These are phyloP conservation scores for Nigrospora oryzae DNA, from an alignment of 2,329 filamentous ascomycete genomes.

Conservation along the genomic window DNA sequence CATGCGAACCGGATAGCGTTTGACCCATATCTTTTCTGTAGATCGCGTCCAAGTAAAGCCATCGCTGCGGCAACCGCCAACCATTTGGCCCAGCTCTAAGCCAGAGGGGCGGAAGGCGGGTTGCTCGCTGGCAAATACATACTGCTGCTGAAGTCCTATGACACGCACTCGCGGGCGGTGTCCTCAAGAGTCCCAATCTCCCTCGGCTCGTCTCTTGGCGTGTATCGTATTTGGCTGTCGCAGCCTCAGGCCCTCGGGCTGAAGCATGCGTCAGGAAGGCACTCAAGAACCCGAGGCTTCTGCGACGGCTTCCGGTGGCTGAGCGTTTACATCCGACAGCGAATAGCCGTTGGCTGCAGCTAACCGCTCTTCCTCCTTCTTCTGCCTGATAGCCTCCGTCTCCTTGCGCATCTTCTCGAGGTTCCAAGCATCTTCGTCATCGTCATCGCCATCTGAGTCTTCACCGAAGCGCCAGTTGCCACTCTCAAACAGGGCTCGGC, in stretches of 20 bases:
- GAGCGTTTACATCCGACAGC: slow-evolving; percentile 18
- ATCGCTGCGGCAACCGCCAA: too few species aligned
- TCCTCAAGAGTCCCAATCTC: not conserved
- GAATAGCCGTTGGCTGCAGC: slow-evolving; percentile 27
- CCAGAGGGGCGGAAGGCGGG: not conserved
- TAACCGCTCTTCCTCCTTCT: slow-evolving; percentile 70
- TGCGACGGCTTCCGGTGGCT: slow-evolving; percentile 10
- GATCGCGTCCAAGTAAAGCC: too few species aligned
- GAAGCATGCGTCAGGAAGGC: not conserved
- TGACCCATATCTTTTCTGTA: too few species aligned
- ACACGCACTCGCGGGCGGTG: not conserved
- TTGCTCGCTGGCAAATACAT: not conserved
- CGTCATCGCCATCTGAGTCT: slow-evolving; percentile 51
- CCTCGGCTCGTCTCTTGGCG: slow-evolving; percentile 1
- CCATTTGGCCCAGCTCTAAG: not conserved
- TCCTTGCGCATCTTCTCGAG: slow-evolving; percentile 74
- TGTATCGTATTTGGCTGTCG: not conserved
- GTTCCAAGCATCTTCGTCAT: slow-evolving; percentile 64
- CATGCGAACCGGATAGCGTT: too few species aligned
- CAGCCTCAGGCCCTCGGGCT: not conserved
- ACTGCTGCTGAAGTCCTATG: not conserved
- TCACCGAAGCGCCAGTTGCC: slow-evolving; percentile 77
- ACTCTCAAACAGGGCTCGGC: slow-evolving; percentile 90
- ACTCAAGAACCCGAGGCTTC: slow-evolving; percentile 9
- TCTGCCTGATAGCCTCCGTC: slow-evolving; percentile 66